Base-by-base conservation (phyloP, 2,329 filamentous ascomycete species). In the Seiridium unicorne region DNA sequence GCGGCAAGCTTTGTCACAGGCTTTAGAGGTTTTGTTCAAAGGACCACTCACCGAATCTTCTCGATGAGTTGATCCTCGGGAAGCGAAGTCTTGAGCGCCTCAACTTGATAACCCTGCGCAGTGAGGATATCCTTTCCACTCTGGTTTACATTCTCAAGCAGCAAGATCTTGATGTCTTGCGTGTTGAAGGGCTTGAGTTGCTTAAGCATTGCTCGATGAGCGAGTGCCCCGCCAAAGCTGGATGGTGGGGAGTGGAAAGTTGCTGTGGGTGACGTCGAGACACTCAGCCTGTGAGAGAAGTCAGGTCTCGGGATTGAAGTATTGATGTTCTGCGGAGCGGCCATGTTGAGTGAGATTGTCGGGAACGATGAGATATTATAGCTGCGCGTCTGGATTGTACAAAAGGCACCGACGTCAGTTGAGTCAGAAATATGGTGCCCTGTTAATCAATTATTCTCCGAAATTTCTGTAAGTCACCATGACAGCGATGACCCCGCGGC, bases 81-180 rank as follows among this genome's bases (percentile, higher is more conserved):
- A 60, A 99, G 80, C 40, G 93, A 97, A 64, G 87, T 89, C 81
- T 97, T 99, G 65, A 94, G 79, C 55, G 88, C 86, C 78, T 99
- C 95, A 40, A 99, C 95, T 77, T 99, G 95, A 76, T 99, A 99
- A 61, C 95, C 95, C 77, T 99, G 93, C 60, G 80, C 82, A 60
- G 79, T 86, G 60, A 99, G 82, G 60, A 97, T 93, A 51, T 96
- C 88, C 69, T 88, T 86, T 11, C 95, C 95, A 32, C 92, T 92
- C 77, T 92, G 81, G 75, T 99, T 99, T 72, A 99, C 91, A 77
- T 98, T 99, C 75, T 99, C 95, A 38, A 99, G 81, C 18, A 99
- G 84, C 60, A 99, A 79, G 60, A 99, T 96, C 80, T 97, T 98
- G 79, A 99, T 93, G 73, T 98, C 94, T 72, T 94, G 88, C 31